phyloP scores from a whole-genome alignment of 2,329 filamentous ascomycete genomes.

The Alternaria rosae region DNA sequence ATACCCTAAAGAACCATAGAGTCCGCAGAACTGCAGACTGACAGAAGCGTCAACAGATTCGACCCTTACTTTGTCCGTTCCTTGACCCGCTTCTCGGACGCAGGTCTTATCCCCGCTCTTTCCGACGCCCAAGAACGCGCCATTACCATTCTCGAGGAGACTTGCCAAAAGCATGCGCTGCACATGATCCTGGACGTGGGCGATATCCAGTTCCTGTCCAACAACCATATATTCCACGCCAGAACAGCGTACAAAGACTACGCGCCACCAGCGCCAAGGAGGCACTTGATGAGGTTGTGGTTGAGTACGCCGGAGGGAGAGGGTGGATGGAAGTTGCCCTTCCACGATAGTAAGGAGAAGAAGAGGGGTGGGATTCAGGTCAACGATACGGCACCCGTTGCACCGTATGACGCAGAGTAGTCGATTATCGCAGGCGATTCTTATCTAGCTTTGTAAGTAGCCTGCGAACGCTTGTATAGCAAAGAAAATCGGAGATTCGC shows the following conservation, averaged over 20 bases:
- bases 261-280: constrained; percentile 70
- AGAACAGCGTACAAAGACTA: constrained; percentile 80
- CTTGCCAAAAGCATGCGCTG: constrained; percentile 74
- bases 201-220: constrained; percentile 86
- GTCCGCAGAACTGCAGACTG: constrained; percentile 1
- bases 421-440: neutral
- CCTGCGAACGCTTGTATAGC: neutral
- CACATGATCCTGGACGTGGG: constrained; percentile 89
- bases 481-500: neutral
- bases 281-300: constrained; percentile 86
- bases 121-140: constrained; percentile 74
- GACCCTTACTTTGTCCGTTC: constrained; percentile 88
- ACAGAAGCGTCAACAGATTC: constrained; percentile 58
- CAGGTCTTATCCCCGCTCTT: constrained; percentile 75
- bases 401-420: constrained; percentile 79
- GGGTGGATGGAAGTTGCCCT: constrained; percentile 85
- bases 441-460: constrained; percentile 1
- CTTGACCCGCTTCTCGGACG: constrained; percentile 75
- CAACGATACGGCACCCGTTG: constrained; percentile 76
- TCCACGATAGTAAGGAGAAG: constrained; percentile 80
- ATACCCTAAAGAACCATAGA: neutral
- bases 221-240: constrained; percentile 81
- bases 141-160: constrained; percentile 74
- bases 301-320: constrained; percentile 81
- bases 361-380: constrained; percentile 92